These are phyloP conservation scores for Neonectria sp. DNA, from an alignment of 2,329 filamentous ascomycete species.

Conservation along the genomic window DNA sequence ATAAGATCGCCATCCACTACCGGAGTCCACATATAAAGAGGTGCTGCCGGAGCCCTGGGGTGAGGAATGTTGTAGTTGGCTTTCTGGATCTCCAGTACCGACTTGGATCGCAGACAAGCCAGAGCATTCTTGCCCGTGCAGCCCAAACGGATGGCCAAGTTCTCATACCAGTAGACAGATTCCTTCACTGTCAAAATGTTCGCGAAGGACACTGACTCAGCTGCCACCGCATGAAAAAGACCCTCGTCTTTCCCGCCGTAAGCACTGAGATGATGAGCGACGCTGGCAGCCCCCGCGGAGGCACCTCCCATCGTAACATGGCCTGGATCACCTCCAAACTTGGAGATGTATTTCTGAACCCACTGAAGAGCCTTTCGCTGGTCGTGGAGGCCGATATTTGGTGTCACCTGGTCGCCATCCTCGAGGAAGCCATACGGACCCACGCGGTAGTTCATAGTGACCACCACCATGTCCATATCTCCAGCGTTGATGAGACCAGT, in stretches of 20 bases:
- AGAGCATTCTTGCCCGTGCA: conserved; percentile 59
- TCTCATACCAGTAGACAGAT: conserved; percentile 67
- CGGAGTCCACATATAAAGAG: conserved; percentile 69
- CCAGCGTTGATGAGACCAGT: conserved; percentile 71
- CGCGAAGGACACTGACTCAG: conserved; percentile 67
- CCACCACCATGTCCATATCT: conserved; percentile 74
- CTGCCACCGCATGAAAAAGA: conserved; percentile 67
- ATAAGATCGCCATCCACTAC: conserved; percentile 69
- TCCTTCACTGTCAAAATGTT: conserved; percentile 62
- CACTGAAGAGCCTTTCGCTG: conserved; percentile 79
- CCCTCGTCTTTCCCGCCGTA: conserved; percentile 64
- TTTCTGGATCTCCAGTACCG: conserved; percentile 58
- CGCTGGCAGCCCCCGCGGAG: conserved; percentile 76
- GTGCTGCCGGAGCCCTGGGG: conserved; percentile 49
- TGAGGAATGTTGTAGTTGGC: conserved; percentile 58
- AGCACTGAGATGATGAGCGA: conserved; percentile 75
- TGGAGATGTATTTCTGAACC: conserved; percentile 75
- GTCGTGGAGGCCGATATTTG: conserved; percentile 81
- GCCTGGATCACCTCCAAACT: conserved; percentile 78
- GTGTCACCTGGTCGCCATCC: conserved; percentile 67
- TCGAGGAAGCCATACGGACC: conserved; percentile 81
- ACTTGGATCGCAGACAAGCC: conserved; percentile 61
- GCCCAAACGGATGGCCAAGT: conserved; percentile 60
- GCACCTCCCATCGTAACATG: conserved; percentile 79
- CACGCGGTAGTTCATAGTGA: conserved; percentile 84